These are phyloP conservation scores for Hemileia vastatrix DNA, from an alignment of 1,284 basidiomycete genomes.

Conservation along the genomic window DNA sequence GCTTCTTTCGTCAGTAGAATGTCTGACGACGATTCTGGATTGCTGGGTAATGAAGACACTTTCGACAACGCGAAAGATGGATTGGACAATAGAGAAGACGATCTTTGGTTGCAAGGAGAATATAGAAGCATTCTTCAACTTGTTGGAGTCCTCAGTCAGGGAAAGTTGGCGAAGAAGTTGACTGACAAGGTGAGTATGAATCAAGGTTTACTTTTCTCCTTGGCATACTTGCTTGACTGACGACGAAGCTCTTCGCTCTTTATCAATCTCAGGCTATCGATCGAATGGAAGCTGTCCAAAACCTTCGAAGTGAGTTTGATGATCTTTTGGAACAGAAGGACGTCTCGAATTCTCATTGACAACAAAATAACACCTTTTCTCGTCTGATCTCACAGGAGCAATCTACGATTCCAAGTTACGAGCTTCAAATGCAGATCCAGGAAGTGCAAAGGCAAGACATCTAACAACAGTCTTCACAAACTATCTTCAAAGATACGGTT, in stretches of 20 bases:
- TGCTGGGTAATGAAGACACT: not conserved
- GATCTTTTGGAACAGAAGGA: slow-evolving; percentile 46
- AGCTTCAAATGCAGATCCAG: slow-evolving; percentile 66
- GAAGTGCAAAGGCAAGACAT: slow-evolving; percentile 35
- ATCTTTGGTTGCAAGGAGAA: slow-evolving; percentile 57
- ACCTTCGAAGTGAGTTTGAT: slow-evolving; percentile 81
- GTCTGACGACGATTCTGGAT: slow-evolving; percentile 12
- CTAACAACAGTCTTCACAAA: slow-evolving; percentile 36
- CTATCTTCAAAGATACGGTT: slow-evolving; percentile 60
- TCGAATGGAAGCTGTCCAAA: slow-evolving; percentile 86
- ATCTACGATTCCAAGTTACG: slow-evolving; percentile 72
- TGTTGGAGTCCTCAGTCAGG: slow-evolving; percentile 74
- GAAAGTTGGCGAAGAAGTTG: slow-evolving; percentile 82
- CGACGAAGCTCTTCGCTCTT: not conserved
- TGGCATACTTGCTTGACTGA: not conserved
- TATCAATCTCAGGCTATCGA: not conserved
- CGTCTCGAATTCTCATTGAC: not conserved
- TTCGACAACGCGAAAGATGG: too few relatives aligned
- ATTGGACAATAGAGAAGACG: slow-evolving; percentile 52
- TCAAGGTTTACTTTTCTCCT: slow-evolving; percentile 39
- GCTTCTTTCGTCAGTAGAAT: slow-evolving; percentile 10
- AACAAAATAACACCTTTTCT: not conserved
- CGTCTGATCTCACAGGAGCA: not conserved
- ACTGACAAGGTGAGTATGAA: slow-evolving; percentile 82
- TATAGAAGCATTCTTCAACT: slow-evolving; percentile 94